Evolutionary conservation across 2,329 filamentous ascomycete genomes (phyloP).

Genomic region (Verticillium alfalfae): DNA sequence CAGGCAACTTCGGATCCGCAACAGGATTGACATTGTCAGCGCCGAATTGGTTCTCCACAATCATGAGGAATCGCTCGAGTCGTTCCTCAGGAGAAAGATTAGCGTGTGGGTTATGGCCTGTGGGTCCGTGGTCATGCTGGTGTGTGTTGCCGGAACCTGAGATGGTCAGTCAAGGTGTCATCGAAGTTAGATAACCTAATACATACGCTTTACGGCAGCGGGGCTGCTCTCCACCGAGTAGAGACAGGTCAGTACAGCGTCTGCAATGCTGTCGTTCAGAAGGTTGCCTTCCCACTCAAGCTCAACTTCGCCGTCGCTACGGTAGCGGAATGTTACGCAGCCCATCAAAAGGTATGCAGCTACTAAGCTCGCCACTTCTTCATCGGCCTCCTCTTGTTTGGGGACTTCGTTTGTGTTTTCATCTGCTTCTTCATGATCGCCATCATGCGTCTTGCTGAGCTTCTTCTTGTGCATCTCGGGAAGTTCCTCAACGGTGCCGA

Average conservation of each 20-base stretch:
- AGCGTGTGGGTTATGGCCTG: constrained; percentile 63
- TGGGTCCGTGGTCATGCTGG: constrained; percentile 28
- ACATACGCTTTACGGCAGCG: constrained; percentile 90
- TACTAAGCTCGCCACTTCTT: constrained; percentile 52
- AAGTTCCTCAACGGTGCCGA: constrained; percentile 75
- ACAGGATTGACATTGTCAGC: constrained; percentile 76
- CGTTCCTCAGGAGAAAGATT: constrained; percentile 68
- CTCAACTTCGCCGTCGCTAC: constrained; percentile 72
- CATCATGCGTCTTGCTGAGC: constrained; percentile 25
- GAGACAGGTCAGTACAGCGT: constrained; percentile 89
- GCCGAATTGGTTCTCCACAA: constrained; percentile 95
- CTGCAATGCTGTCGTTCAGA: constrained; percentile 96
- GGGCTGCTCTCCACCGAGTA: constrained; percentile 90
- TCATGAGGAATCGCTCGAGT: constrained; percentile 83
- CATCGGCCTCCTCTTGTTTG: constrained; percentile 53
- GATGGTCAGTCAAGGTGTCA: background rate
- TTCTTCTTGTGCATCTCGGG: constrained; percentile 44
- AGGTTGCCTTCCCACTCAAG: constrained; percentile 98
- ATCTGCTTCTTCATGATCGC: constrained; percentile 32
- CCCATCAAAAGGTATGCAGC: constrained; percentile 77
- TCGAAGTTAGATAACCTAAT: constrained; percentile 21
- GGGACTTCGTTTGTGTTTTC: constrained; percentile 14
- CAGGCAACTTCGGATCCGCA: constrained; percentile 50
- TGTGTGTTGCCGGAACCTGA: constrained; percentile 49
- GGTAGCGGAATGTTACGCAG: constrained; percentile 77